phyloP scores from a whole-genome alignment of 2,329 filamentous ascomycete genomes.

The Didymella sp. region DNA sequence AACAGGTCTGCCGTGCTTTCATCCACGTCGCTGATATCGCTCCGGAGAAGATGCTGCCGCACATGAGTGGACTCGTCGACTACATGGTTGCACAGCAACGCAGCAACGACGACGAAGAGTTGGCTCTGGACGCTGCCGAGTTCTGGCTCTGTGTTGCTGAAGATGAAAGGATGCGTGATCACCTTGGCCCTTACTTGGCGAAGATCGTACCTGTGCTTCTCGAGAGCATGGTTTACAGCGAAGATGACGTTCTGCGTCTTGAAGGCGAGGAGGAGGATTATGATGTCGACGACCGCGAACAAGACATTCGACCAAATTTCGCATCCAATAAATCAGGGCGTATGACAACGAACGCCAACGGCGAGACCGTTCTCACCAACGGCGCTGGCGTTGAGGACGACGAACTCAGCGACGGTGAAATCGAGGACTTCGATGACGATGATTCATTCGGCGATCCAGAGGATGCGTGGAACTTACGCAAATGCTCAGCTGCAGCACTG shows the following conservation, averaged over 20 bases:
- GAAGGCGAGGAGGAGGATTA: conserved; percentile 83
- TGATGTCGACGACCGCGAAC: conserved; percentile 83
- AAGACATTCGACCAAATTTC: conserved; percentile 93
- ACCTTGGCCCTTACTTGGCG: conserved; percentile 76
- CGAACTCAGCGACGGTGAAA: conserved; percentile 85
- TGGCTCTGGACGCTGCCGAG: conserved; percentile 93
- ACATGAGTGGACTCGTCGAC: conserved; percentile 86
- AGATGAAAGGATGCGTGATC: conserved; percentile 78
- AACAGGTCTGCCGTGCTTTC: conserved; percentile 92
- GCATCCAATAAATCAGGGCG: conserved; percentile 73
- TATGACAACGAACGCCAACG: conserved; percentile 60
- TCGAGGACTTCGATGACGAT: conserved; percentile 76
- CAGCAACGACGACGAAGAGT: conserved; percentile 79
- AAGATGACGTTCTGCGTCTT: conserved; percentile 87
- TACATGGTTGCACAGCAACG: conserved; percentile 92
- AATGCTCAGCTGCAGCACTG: conserved; percentile 93
- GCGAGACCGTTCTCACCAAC: conserved; percentile 47
- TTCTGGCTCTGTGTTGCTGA: conserved; percentile 97
- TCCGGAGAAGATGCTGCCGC: conserved; percentile 87
- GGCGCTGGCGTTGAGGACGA: conserved; percentile 62
- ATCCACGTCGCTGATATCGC: conserved; percentile 89
- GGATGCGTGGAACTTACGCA: conserved; percentile 92
- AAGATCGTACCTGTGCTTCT: conserved; percentile 91
- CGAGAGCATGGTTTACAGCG: conserved; percentile 94
- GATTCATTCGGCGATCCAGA: conserved; percentile 78